Evolutionary conservation across 2,329 filamentous ascomycete genomes (phyloP).

Genomic region (Tolypocladium tropicale): DNA sequence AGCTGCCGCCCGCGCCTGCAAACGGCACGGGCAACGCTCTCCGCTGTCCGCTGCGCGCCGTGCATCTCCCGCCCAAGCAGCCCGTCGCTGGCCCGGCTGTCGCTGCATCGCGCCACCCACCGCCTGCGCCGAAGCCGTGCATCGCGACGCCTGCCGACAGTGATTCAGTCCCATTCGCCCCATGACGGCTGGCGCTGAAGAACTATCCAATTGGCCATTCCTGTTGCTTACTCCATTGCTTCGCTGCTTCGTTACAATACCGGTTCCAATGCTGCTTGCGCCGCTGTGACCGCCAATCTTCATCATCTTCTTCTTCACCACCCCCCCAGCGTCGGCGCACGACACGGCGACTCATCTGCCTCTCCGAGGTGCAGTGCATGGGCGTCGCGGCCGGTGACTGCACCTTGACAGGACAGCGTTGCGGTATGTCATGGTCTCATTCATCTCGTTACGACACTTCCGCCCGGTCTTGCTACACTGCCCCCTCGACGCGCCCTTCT

Average conservation of each 20-base stretch:
- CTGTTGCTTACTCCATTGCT: not conserved
- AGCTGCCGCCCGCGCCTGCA: not conserved
- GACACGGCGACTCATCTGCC: not conserved
- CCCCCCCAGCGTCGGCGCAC: not conserved
- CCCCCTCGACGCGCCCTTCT: not conserved
- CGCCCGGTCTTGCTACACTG: not conserved
- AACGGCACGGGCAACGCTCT: not conserved
- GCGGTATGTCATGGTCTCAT: not conserved
- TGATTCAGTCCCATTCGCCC: not conserved
- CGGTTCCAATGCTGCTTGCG: not conserved
- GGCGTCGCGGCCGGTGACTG: constrained; percentile 7
- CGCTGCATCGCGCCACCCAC: not conserved
- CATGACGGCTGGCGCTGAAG: not conserved
- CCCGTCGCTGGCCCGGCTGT: not conserved
- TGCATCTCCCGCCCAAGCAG: not conserved
- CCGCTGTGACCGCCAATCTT: not conserved
- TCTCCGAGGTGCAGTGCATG: constrained; percentile 8
- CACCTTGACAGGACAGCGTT: constrained; percentile 6
- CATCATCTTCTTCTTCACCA: not conserved
- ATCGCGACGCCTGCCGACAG: not conserved
- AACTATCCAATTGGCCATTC: not conserved
- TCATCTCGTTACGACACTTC: not conserved
- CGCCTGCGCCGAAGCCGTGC: not conserved
- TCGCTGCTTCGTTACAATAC: not conserved
- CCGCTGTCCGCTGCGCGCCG: not conserved